A percentile compares a stretch with the other conserved stretches of the same genome.
Evolutionary conservation across 306 rosid genomes (phyloP).

Genomic region (Begonia loranthoides): DNA sequence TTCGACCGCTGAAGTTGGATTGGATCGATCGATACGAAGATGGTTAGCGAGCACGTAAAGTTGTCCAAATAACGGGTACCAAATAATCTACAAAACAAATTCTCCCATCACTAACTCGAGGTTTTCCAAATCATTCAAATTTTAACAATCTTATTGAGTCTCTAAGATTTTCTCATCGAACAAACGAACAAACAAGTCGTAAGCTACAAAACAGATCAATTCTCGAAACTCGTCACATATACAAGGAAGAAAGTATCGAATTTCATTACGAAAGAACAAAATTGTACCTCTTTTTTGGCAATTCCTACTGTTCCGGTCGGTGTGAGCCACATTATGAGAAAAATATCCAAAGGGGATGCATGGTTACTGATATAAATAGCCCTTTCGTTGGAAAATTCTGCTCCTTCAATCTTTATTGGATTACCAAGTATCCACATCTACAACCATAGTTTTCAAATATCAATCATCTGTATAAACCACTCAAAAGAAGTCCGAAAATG

Average conservation of each 20-base stretch:
- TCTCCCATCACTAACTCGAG: constrained; percentile 3
- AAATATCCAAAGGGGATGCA: constrained; percentile 50
- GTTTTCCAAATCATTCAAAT: neutral
- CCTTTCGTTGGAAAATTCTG: constrained; percentile 28
- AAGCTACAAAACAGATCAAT: too few species aligned
- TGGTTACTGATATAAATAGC: constrained; percentile 54
- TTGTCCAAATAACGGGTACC: constrained; percentile 63
- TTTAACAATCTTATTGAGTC: too few species aligned
- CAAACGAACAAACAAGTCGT: too few species aligned
- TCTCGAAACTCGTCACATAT: too few species aligned
- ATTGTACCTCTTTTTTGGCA: constrained; percentile 46
- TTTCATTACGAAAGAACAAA: too few species aligned
- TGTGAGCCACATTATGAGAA: constrained; percentile 49
- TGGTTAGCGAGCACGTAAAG: constrained; percentile 53
- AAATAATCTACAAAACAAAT: constrained; percentile 31
- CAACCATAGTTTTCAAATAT: constrained; percentile 6
- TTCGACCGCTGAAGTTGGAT: constrained; percentile 34
- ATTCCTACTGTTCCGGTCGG: constrained; percentile 52
- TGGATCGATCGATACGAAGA: constrained; percentile 59
- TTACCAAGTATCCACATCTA: constrained; percentile 65
- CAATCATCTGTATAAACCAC: too few species aligned
- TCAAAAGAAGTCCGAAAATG: too few species aligned
- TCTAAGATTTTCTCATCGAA: too few species aligned
- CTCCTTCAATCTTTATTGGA: constrained; percentile 46
- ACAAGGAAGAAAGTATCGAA: too few species aligned